These are phyloP conservation scores for Metarhizium sp. DNA, from an alignment of 2,329 filamentous ascomycete species.

Conservation along the genomic window DNA sequence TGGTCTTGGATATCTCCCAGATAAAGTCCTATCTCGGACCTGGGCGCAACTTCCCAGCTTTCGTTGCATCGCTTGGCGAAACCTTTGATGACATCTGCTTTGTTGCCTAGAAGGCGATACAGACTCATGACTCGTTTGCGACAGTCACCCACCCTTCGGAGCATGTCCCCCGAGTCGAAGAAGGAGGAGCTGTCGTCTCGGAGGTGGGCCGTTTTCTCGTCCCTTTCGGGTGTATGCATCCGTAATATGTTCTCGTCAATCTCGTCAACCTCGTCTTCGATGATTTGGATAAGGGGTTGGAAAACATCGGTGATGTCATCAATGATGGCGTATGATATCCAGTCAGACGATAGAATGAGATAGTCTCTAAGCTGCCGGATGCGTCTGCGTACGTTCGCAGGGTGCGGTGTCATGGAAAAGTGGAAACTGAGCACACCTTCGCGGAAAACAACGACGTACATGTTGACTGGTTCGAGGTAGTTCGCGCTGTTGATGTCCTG, in stretches of 20 bases:
- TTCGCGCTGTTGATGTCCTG: constrained; percentile 84
- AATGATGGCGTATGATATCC: constrained; percentile 97
- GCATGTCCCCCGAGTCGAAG: constrained; percentile 62
- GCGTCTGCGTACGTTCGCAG: constrained; percentile 86
- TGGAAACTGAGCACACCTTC: constrained; percentile 96
- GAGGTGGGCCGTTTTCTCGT: constrained; percentile 36
- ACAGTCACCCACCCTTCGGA: constrained; percentile 84
- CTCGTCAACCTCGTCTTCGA: constrained; percentile 93
- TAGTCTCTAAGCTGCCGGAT: constrained; percentile 93
- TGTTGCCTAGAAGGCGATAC: constrained; percentile 87
- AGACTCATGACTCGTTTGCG: constrained; percentile 96
- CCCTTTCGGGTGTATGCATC: constrained; percentile 56
- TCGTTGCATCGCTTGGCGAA: constrained; percentile 98
- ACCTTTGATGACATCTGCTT: constrained; percentile 97
- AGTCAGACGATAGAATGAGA: constrained; percentile 84
- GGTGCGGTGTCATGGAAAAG: constrained; percentile 91
- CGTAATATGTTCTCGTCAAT: constrained; percentile 88
- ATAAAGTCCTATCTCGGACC: constrained; percentile 94
- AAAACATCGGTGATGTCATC: constrained; percentile 98
- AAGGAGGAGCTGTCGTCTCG: constrained; percentile 34
- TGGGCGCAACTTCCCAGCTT: constrained; percentile 90
- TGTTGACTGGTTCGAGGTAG: constrained; percentile 90
- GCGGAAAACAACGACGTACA: constrained; percentile 95
- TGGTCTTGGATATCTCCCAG: constrained; percentile 98
- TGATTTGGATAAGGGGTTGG: constrained; percentile 79